Base-by-base conservation (phyloP, 805 yeast species). In the Candida glaebosa region DNA sequence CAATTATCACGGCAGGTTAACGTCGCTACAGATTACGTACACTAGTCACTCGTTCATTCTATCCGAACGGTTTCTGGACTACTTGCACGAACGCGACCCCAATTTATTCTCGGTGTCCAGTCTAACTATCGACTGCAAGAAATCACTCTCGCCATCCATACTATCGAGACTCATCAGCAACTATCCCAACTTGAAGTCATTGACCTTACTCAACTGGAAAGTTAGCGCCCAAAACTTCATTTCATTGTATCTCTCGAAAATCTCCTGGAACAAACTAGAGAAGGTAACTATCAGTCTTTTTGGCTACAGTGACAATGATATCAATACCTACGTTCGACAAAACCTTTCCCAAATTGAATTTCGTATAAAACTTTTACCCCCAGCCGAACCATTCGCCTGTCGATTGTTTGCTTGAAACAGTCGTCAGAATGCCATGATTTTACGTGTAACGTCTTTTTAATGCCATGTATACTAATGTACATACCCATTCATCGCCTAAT, bases 41-140 rank as follows among this genome's bases (percentile, higher is more conserved):
- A 44, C 58, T 9, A 48, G 49, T 19, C 51, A 59, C 43, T 46
- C 69, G 8, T 69, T 70, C 43, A 50, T 63, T 14, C 49, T 63
- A 3, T 65, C 65, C 47, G 75, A 70, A 44, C 46, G 75, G 34
- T 67, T 68, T 40, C 51, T 50, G 18, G 51, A 55, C 30, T 66
- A 67, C 34, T 40, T 67, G 15, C 31, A 42, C 4, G 46, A 47
- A 8, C 61, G 60, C 8, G 44, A 53, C 18, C 50, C 47, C 17
- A 41, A 39, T 12, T 50, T 46, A 34, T 53, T 48, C 44, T 36
- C 34, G 17, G 49, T 57, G 17, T 48, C 43, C 14, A 46, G 42
- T 18, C 24, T 43, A 12, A 41, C 52, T n/a, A 52, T 59, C 18
- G 42, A 41, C 5, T 41, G 44, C 18, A 18, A n/a, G n/a, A 34